Base-by-base conservation (phyloP, 2,329 filamentous ascomycete species). In the Fusarium palustre region DNA sequence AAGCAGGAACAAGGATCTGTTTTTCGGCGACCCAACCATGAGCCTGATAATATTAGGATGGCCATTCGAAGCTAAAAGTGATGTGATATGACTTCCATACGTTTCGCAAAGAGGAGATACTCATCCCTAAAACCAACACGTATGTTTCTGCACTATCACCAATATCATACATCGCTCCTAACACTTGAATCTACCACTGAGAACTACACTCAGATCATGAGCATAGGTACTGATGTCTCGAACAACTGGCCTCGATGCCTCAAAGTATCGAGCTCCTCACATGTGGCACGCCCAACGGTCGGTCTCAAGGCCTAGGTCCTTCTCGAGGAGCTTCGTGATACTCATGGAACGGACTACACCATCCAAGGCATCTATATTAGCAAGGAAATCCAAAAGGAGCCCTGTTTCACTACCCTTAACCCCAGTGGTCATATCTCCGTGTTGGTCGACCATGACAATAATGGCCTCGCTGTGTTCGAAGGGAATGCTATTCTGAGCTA, bases 401-500 rank as follows among this genome's bases (percentile, higher is more conserved):
- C 85, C 2, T 91, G 89, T 89, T 91, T 87, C 80, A 87, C 84
- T 1, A 85, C 85, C 38, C 75, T 89, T 31, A 85, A 85, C 62
- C 88, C 89, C 38, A 92, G 91, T 76, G 89, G 89, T 5, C 84
- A 88, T 18, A 90, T 91, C 70, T 88, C 89, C 3, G 88, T 86
- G 47, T 85, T 91, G 47, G 84, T 91, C 31, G 89, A 91, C 79
- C 89, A 91, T 69, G 87, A 91, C 77, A 84, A 87, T 65, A 80
- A 81, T 58, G 84, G 79, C 47, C 86, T 91, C 53, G 79, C 85
- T 43, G 88, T 95, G 30, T 95, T 94, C 73, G 92, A 96, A 79
- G 90, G 89, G 45, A 86, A 89, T 47, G 87, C 90, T 64, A 94
- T 94, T 73, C 84, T 94, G 74, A 83, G 87, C 62, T 95, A 95